Base-by-base conservation (phyloP, 2,329 filamentous ascomycete genomes). In the Basipetospora chlamydospora region DNA sequence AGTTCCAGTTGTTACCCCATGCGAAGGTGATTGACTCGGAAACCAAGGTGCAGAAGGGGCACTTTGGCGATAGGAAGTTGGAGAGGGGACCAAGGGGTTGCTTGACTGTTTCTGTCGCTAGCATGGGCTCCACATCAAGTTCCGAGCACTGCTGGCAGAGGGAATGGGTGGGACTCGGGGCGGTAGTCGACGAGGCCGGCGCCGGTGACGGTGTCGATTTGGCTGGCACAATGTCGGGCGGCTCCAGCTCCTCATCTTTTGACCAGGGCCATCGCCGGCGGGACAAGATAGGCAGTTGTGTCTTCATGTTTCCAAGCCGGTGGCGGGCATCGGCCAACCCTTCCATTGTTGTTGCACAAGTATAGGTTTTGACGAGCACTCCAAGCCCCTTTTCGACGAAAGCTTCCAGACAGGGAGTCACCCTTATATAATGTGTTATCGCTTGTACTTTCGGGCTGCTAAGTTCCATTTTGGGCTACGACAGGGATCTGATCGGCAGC, bases 21-120 rank as follows among this genome's bases (percentile, higher is more conserved):
- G 30, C 26, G 3, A 9, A 8, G 11, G n/a, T 25, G 11, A 41
- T 29, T 3, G 32, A 25, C 6, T 28, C 26, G 18, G 32, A 38
- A 3, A 38, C 26, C 8, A 41, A 17, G 20, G 26, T 18, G 28
- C 39, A 41, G 26, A 41, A 39, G 26, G 35, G 35, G 17, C 39
- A 41, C 26, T 32, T 22, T 12, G 15, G 12, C 5, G 26, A 9
- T 17, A 38, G 20, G 20, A 38, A 28, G 9, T 28, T 21, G 11
- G 16, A 26, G 7, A 41, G 39, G 8, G 26, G 26, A 9, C 35
- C 39, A 20, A 39, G 18, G 13, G 23, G 16, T 32, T 37, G 21
- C 30, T 41, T 32, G n/a, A 25, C 15, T 4, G 25, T 38, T 20
- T 41, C 39, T 15, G 28, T 28, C 12, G 34, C 26, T 3, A 41